These are phyloP conservation scores for Gillenia trifoliata DNA, from an alignment of 306 rosid genomes.

Conservation along the genomic window DNA sequence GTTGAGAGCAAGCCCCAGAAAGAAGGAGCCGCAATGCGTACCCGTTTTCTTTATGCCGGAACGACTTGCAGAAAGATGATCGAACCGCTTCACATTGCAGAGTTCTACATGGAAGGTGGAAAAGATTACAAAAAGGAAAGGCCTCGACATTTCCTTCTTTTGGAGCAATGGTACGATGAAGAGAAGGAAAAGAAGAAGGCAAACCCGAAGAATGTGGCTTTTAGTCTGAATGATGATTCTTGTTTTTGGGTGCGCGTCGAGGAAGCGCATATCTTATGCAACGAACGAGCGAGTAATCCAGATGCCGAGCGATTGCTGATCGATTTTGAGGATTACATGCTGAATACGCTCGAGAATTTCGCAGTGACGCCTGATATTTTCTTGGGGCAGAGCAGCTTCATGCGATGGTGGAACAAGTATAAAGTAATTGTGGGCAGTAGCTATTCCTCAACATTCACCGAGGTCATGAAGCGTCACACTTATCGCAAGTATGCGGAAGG, in stretches of 20 bases:
- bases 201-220: constrained; percentile 16
- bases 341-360: constrained; percentile 24
- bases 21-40: constrained; percentile 25
- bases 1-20: constrained; percentile 41
- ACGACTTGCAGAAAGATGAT: constrained; percentile 54
- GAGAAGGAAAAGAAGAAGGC: neutral
- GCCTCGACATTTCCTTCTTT: constrained; percentile 26
- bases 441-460: constrained; percentile 13
- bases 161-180: constrained; percentile 38
- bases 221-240: constrained; percentile 54
- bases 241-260: constrained; percentile 78
- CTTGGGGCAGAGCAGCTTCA: constrained; percentile 45
- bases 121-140: constrained; percentile 28
- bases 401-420: constrained; percentile 59
- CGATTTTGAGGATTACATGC: constrained; percentile 44
- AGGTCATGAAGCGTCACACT: constrained; percentile 28
- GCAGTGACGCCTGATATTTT: constrained; percentile 67
- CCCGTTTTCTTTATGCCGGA: constrained; percentile 44
- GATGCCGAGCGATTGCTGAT: constrained; percentile 7
- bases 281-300: constrained; percentile 4
- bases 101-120: constrained; percentile 23
- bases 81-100: constrained; percentile 58
- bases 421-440: constrained; percentile 9
- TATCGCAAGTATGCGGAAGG: constrained; percentile 31
- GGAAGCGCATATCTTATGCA: constrained; percentile 41